Evolutionary conservation across 768 basidiomycete species (phyloP).

Genomic region (Boletus rubroflammeus): DNA sequence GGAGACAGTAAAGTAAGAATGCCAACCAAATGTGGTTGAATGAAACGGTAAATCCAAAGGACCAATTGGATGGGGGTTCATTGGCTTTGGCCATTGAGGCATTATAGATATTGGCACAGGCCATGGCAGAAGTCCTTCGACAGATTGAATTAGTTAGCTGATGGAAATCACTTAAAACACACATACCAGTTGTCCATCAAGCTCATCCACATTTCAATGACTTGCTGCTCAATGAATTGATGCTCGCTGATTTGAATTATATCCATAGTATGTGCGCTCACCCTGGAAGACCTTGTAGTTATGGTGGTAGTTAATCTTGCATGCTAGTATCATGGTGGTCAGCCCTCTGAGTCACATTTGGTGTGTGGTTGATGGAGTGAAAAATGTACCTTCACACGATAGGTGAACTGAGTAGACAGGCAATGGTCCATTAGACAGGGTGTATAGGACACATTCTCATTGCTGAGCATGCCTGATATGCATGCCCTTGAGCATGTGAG

Average conservation of each 20-base stretch:
- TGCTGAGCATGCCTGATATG: too few species aligned
- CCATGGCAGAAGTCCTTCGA: neutral
- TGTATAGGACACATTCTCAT: too few species aligned
- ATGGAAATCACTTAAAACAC: neutral
- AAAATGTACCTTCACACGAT: too few species aligned
- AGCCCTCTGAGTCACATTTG: too few species aligned
- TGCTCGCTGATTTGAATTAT: conserved; percentile 2
- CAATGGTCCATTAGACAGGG: too few species aligned
- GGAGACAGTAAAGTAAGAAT: neutral
- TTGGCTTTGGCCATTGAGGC: neutral
- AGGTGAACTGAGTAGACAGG: too few species aligned
- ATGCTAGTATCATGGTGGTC: neutral
- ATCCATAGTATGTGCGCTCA: neutral
- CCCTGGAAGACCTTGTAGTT: conserved; percentile 1
- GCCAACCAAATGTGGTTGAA: neutral
- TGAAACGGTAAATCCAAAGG: neutral
- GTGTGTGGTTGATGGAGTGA: too few species aligned
- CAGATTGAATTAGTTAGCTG: neutral
- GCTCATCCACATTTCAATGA: neutral
- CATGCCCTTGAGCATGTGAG: too few species aligned
- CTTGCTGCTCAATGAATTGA: neutral
- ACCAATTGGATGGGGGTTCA: neutral
- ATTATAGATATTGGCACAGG: neutral
- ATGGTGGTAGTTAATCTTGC: conserved; percentile 2
- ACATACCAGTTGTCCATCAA: conserved; percentile 2